phyloP scores from a whole-genome alignment of 306 rosid genomes.

The Comarum palustre region DNA sequence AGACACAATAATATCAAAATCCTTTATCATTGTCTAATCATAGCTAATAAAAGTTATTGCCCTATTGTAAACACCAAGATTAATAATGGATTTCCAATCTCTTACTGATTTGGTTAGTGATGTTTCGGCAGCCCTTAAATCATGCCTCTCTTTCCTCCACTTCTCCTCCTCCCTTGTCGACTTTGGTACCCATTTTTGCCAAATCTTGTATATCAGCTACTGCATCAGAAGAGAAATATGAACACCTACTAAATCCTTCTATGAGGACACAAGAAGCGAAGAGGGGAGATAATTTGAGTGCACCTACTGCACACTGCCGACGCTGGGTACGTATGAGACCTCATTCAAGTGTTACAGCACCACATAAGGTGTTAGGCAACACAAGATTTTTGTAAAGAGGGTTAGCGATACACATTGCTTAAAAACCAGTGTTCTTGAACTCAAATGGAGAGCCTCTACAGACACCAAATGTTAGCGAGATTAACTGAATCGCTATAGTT shows the following conservation, averaged over 20 bases:
- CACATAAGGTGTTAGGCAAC: not conserved
- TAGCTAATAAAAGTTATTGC: constrained; percentile 11
- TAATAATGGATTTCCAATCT: not conserved
- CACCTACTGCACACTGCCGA: not conserved
- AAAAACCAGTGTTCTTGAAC: not conserved
- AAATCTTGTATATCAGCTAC: not conserved
- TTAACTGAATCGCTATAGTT: too few species aligned
- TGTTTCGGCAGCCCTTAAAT: constrained; percentile 44
- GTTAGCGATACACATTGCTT: not conserved
- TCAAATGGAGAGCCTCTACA: not conserved
- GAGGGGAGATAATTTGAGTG: not conserved
- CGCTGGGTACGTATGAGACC: not conserved
- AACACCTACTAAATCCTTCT: not conserved
- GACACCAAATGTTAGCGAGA: too few species aligned
- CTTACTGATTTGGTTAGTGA: constrained; percentile 26
- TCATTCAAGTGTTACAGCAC: not conserved
- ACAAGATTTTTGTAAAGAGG: not conserved
- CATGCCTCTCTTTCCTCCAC: constrained; percentile 23
- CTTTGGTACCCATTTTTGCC: not conserved
- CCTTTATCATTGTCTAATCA: constrained; percentile 31
- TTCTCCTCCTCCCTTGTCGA: constrained; percentile 19
- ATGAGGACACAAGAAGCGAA: not conserved
- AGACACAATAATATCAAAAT: constrained; percentile 24
- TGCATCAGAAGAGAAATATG: constrained; percentile 1
- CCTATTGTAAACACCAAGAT: not conserved